Evolutionary conservation across 768 basidiomycete genomes (phyloP).

Genomic region (Baorangia bicolor): DNA sequence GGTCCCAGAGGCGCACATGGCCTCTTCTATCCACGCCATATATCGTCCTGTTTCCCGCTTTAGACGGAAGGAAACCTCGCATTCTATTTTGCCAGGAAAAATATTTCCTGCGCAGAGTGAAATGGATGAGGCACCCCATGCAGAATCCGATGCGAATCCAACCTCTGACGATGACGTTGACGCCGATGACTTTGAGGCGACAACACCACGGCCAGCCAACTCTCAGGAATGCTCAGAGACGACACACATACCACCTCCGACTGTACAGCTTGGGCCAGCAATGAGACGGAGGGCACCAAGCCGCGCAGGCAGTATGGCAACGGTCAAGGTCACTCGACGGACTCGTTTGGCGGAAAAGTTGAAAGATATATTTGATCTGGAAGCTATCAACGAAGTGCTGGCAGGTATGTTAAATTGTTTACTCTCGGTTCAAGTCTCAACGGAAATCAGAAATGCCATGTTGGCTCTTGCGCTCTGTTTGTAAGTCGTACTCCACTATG

Average conservation of each 20-base stretch:
- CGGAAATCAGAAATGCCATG: constrained; percentile 77
- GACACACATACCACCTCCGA: background rate
- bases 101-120: constrained; percentile 9
- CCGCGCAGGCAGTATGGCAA: constrained; percentile 66
- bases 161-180: constrained; percentile 54
- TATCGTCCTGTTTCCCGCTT: constrained; percentile 77
- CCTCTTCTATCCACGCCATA: constrained; percentile 88
- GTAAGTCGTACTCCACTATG: constrained; percentile 49
- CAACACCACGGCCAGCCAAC: constrained; percentile 41
- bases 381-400: constrained; percentile 80
- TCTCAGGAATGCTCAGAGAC: constrained; percentile 12
- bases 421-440: constrained; percentile 1
- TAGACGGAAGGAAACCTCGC: constrained; percentile 39
- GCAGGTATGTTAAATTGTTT: constrained; percentile 52
- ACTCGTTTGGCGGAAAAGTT: constrained; percentile 83
- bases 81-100: constrained; percentile 12
- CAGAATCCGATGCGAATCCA: constrained; percentile 33
- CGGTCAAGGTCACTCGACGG: constrained; percentile 67
- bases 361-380: constrained; percentile 81
- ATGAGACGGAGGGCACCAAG: constrained; percentile 28
- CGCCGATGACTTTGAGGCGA: constrained; percentile 57
- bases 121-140: constrained; percentile 34
- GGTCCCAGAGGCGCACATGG: constrained; percentile 46
- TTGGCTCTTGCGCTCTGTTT: constrained; percentile 85
- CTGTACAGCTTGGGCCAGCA: constrained; percentile 17